These are phyloP conservation scores for Melampsora larici-populina DNA, from an alignment of 1,284 basidiomycete genomes.

Conservation along the genomic window DNA sequence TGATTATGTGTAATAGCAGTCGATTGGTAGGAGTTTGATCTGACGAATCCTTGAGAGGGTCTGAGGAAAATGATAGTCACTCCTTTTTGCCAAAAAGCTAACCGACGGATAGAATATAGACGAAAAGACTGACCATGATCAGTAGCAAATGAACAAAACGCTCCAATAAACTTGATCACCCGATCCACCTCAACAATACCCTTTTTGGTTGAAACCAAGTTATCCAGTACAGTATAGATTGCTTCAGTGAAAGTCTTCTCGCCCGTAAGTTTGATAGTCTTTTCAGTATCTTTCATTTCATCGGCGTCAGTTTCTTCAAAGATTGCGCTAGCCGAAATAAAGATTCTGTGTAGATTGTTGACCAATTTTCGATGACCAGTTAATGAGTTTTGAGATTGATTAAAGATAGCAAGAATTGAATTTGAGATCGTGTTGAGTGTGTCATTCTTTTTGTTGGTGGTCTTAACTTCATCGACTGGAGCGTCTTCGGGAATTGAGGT, in stretches of 20 bases:
- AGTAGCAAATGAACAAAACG: conserved; percentile 73
- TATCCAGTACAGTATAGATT: conserved; percentile 62
- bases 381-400: conserved; percentile 74
- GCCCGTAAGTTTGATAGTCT: conserved; percentile 62
- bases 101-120: conserved; percentile 20
- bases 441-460: neutral
- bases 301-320: conserved; percentile 60
- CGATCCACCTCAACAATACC: conserved; percentile 74
- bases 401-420: conserved; percentile 57
- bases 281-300: conserved; percentile 56
- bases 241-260: conserved; percentile 74
- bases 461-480: no score
- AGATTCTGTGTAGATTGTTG: conserved; percentile 78
- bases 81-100: conserved; percentile 19
- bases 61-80: conserved; percentile 49
- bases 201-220: conserved; percentile 68
- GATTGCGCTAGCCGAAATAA: conserved; percentile 64
- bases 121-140: conserved; percentile 64
- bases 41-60: conserved; percentile 23
- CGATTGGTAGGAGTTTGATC: conserved; percentile 46
- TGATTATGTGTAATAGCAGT: conserved; percentile 62
- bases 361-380: conserved; percentile 91
- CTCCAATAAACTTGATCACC: conserved; percentile 76
- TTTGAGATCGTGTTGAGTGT: conserved; percentile 9
- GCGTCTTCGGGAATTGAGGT: no score